Conservation (phyloP, 805 yeast species). For the Ogataea angusta region DNA sequence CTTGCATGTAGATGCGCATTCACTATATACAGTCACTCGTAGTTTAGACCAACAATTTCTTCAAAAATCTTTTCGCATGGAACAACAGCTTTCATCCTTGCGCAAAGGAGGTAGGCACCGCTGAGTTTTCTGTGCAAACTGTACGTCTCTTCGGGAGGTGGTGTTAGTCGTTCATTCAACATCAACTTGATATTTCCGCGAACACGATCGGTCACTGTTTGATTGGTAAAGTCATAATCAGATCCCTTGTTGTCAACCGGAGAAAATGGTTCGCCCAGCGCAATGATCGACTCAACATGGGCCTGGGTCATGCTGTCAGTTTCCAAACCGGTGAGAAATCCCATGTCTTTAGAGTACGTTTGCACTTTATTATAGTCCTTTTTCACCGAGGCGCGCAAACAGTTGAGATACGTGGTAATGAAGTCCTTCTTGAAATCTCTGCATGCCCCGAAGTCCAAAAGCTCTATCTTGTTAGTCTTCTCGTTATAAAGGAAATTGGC, state of each 20-base stretch:
- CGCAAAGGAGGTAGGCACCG: slow-evolving; percentile 89
- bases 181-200: slow-evolving; percentile 82
- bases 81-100: slow-evolving; percentile 77
- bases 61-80: slow-evolving; percentile 75
- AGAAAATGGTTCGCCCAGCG: slow-evolving; percentile 89
- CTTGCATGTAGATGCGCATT: neutral
- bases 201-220: slow-evolving; percentile 92
- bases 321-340: slow-evolving; percentile 90
- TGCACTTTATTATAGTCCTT: slow-evolving; percentile 65
- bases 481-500: slow-evolving; percentile 89
- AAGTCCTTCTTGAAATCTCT: slow-evolving; percentile 71
- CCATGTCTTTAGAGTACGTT: slow-evolving; percentile 65
- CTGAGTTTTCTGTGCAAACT: slow-evolving; percentile 93
- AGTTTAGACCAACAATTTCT: slow-evolving; percentile 63
- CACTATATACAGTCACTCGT: slow-evolving; percentile 15
- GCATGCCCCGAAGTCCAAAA: slow-evolving; percentile 95
- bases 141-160: slow-evolving; percentile 98
- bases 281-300: slow-evolving; percentile 85
- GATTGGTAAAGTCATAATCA: slow-evolving; percentile 70
- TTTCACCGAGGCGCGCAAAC: slow-evolving; percentile 71
- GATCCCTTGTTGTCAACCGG: slow-evolving; percentile 45
- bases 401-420: slow-evolving; percentile 60
- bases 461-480: slow-evolving; percentile 68
- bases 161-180: slow-evolving; percentile 87
- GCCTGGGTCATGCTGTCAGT: slow-evolving; percentile 85